A percentile compares a stretch with the other conserved stretches of the same genome.
These are phyloP conservation scores for Boletus edulis DNA, from an alignment of 768 basidiomycete species.

Conservation along the genomic window DNA sequence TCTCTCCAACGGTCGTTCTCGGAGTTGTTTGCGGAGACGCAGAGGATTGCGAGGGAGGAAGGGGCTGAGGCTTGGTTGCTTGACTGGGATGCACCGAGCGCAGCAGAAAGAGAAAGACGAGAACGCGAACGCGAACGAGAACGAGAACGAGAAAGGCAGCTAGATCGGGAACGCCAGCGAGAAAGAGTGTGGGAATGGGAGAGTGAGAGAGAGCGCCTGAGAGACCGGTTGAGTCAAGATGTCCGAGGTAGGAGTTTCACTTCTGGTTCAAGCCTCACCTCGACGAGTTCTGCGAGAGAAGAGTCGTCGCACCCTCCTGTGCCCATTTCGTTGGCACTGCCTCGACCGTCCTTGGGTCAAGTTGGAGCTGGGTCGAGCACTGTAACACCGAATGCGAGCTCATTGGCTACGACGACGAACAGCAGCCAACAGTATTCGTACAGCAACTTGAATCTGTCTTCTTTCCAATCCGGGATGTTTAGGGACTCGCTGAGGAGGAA, in stretches of 20 bases:
- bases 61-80: slow-evolving; percentile 10
- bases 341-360: slow-evolving; percentile 10
- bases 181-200: slow-evolving; percentile 23
- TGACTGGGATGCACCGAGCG: slow-evolving; percentile 19
- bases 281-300: slow-evolving; percentile 19
- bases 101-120: slow-evolving; percentile 9
- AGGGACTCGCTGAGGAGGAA: slow-evolving; percentile 32
- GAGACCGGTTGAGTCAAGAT: slow-evolving; percentile 16
- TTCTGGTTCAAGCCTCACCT: slow-evolving; percentile 12
- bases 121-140: slow-evolving; percentile 2
- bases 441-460: slow-evolving; percentile 28
- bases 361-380: slow-evolving; percentile 1
- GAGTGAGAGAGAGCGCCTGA: slow-evolving; percentile 14
- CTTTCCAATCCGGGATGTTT: slow-evolving; percentile 33
- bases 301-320: slow-evolving; percentile 4
- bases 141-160: slow-evolving; percentile 8
- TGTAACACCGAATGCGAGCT: not conserved
- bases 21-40: slow-evolving; percentile 20
- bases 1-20: slow-evolving; percentile 22
- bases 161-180: slow-evolving; percentile 11
- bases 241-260: slow-evolving; percentile 13
- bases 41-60: slow-evolving; percentile 6
- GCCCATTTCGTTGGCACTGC: not conserved
- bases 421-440: slow-evolving; percentile 26
- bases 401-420: slow-evolving; percentile 5